phyloP scores from a whole-genome alignment of 306 rosid species.

The Delonix regia region DNA sequence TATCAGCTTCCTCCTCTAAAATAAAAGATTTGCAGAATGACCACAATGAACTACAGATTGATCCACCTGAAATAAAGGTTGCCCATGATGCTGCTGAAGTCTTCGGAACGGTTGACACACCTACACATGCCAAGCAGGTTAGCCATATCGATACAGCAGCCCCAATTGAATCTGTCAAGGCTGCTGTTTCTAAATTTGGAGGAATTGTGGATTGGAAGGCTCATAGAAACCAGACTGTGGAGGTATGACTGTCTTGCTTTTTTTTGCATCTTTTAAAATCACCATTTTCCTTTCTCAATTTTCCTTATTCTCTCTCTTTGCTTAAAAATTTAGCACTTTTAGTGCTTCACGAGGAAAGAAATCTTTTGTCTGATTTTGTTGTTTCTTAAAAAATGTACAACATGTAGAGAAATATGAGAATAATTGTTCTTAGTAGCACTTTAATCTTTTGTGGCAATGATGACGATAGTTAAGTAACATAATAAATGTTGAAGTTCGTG shows the following conservation, averaged over 20 bases:
- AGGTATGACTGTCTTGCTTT: slow-evolving; percentile 55
- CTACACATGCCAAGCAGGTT: slow-evolving; percentile 40
- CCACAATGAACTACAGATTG: slow-evolving; percentile 14
- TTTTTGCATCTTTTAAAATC: not conserved
- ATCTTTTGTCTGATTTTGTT: slow-evolving; percentile 5
- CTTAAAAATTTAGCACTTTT: not conserved
- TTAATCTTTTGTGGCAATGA: no score
- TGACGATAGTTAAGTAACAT: no score
- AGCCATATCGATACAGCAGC: slow-evolving; percentile 82
- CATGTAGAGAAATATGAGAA: not conserved
- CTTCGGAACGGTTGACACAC: slow-evolving; percentile 42
- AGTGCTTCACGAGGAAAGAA: not conserved
- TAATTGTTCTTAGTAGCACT: not conserved
- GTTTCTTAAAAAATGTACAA: not conserved
- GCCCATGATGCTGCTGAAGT: slow-evolving; percentile 15
- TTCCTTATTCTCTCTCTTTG: not conserved
- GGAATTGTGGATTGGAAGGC: slow-evolving; percentile 99
- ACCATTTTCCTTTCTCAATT: not conserved
- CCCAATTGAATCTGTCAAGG: slow-evolving; percentile 96
- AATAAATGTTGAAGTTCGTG: no score
- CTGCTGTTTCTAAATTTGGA: slow-evolving; percentile 96
- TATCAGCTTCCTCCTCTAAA: slow-evolving; percentile 32
- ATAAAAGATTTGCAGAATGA: slow-evolving; percentile 34
- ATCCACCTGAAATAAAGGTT: slow-evolving; percentile 27
- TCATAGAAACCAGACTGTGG: slow-evolving; percentile 77